Conservation (phyloP, 129 eudicot species). For the Glebionis coronaria region DNA sequence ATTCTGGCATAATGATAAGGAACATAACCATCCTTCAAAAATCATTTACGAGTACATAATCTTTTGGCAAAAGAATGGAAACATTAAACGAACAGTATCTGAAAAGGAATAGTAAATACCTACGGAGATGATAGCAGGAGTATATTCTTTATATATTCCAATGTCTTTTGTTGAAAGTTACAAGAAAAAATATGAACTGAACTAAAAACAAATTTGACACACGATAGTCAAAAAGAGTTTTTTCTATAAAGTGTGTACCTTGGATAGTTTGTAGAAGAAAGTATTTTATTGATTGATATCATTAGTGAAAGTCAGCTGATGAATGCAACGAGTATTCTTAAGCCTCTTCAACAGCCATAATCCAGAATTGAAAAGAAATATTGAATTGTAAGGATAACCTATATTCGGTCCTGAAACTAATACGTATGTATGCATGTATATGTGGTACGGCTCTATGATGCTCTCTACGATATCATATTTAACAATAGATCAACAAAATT, state of each 20-base stretch:
- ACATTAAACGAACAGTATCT: too few species aligned
- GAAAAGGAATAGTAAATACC: not conserved
- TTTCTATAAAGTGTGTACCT: not conserved
- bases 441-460: conserved; percentile 1
- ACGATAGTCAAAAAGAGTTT: not conserved
- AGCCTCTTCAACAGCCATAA: not conserved
- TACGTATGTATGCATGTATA: not conserved
- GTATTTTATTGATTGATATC: not conserved
- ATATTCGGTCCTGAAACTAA: not conserved
- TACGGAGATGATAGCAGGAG: not conserved
- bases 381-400: not conserved
- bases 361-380: not conserved
- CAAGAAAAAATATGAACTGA: too few species aligned
- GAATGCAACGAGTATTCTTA: not conserved
- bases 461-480: conserved; percentile 46
- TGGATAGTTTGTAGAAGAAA: not conserved
- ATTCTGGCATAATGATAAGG: too few species aligned
- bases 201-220: not conserved
- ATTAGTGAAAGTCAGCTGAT: not conserved
- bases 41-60: too few species aligned
- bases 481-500: conserved; percentile 20
- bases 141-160: not conserved
- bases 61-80: too few species aligned
- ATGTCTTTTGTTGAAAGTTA: not conserved
- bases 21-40: too few species aligned